These are phyloP conservation scores for Tolypocladium ovalisporum DNA, from an alignment of 2,329 filamentous ascomycete genomes.

Conservation along the genomic window DNA sequence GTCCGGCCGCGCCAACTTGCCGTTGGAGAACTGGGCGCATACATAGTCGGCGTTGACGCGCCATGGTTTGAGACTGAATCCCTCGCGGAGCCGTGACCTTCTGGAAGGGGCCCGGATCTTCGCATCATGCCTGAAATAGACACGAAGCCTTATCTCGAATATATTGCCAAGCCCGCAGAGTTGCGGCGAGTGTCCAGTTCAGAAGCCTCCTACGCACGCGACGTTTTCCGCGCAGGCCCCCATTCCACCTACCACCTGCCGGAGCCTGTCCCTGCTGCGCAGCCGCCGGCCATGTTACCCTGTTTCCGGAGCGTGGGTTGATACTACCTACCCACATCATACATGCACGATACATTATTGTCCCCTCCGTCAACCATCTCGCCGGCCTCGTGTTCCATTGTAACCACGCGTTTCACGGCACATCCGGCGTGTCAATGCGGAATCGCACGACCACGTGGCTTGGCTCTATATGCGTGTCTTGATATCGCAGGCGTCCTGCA, in stretches of 20 bases:
- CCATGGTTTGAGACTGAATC: not conserved
- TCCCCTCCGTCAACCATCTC: not conserved
- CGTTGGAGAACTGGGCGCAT: conserved; percentile 1
- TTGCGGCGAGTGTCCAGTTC: not conserved
- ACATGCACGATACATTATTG: not conserved
- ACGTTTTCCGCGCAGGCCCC: not conserved
- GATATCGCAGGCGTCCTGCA: not conserved
- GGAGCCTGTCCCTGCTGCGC: not conserved
- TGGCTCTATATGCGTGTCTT: not conserved
- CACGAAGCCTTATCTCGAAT: not conserved
- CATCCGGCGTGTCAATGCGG: not conserved
- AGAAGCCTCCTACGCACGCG: not conserved
- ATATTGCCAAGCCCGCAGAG: not conserved
- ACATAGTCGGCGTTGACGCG: not conserved
- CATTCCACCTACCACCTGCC: not conserved
- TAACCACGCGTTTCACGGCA: not conserved
- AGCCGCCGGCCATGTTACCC: not conserved
- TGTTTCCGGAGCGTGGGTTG: not conserved
- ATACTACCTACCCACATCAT: not conserved
- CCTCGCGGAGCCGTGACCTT: not conserved
- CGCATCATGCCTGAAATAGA: not conserved
- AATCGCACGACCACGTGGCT: not conserved
- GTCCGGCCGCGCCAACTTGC: conserved; percentile 1
- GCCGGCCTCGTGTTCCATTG: not conserved
- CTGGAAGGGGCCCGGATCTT: not conserved